Percentiles rank a stretch among this genome's conserved stretches.
phyloP scores from a whole-genome alignment of 441 rosid genomes.

The Dalechampia spathulata region DNA sequence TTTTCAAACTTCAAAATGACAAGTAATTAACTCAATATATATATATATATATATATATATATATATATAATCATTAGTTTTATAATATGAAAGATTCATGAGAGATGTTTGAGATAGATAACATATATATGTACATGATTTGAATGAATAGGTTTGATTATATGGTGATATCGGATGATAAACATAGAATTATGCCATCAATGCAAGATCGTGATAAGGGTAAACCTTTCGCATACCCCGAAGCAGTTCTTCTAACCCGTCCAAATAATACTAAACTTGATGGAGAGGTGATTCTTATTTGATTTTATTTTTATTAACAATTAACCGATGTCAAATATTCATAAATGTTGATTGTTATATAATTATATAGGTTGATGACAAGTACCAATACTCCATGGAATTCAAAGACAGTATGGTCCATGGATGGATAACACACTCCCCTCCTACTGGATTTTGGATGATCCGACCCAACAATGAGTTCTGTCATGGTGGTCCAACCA shows the following conservation, averaged over 20 bases:
- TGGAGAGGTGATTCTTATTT: conserved; percentile 49
- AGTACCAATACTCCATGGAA: conserved; percentile 13
- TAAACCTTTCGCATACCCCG: conserved; percentile 33
- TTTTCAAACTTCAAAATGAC: conserved; percentile 49
- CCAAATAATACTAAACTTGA: conserved; percentile 33
- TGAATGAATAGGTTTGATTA: conserved; percentile 30
- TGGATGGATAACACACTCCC: conserved; percentile 7
- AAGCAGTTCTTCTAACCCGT: conserved; percentile 55
- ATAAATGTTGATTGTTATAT: too few relatives aligned
- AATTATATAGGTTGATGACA: conserved; percentile 46
- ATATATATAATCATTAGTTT: too few relatives aligned
- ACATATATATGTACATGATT: too few relatives aligned
- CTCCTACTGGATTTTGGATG: conserved; percentile 13
- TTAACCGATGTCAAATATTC: too few relatives aligned
- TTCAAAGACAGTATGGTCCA: conserved; percentile 9
- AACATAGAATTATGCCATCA: conserved; percentile 52
- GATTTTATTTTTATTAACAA: too few relatives aligned
- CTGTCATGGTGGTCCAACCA: conserved; percentile 42
- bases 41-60: too few relatives aligned
- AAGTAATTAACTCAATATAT: too few relatives aligned
- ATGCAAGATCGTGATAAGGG: conserved; percentile 34
- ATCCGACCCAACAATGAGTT: conserved; percentile 19
- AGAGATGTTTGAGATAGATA: too few relatives aligned
- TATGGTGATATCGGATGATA: conserved; percentile 41
- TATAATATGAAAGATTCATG: too few relatives aligned